These are phyloP conservation scores for Talaromyces pinophilus DNA, from an alignment of 2,329 filamentous ascomycete genomes.

Conservation along the genomic window DNA sequence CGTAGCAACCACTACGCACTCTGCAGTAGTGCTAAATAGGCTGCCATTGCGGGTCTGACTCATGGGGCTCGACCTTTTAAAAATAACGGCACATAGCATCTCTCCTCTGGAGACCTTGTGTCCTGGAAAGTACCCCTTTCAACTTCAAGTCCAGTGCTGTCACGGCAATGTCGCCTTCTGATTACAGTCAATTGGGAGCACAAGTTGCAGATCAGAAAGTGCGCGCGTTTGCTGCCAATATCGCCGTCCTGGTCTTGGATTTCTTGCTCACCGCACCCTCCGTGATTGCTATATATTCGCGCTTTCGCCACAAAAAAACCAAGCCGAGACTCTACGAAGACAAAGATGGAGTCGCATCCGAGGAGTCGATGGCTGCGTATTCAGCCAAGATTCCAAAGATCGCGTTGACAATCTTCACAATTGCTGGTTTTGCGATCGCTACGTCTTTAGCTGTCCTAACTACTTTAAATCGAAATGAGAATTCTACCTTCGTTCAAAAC, in stretches of 20 bases:
- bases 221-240: constrained; percentile 27
- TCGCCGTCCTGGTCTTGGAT: constrained; percentile 31
- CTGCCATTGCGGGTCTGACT: constrained; percentile 7
- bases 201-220: background rate
- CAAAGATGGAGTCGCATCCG: constrained; percentile 67
- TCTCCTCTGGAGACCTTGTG: background rate
- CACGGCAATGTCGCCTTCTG: constrained; percentile 4
- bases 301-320: constrained; percentile 25
- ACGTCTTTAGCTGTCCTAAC: constrained; percentile 57
- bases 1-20: background rate
- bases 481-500: constrained; percentile 49
- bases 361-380: constrained; percentile 63
- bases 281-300: constrained; percentile 27
- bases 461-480: constrained; percentile 36
- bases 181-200: background rate
- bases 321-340: constrained; percentile 61
- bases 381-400: constrained; percentile 62
- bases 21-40: background rate
- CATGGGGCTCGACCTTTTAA: background rate
- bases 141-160: background rate
- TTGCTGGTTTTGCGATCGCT: constrained; percentile 57
- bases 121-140: background rate
- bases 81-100: background rate
- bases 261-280: constrained; percentile 32
- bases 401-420: constrained; percentile 56